phyloP scores from a whole-genome alignment of 1,284 basidiomycete species.

The Ceratobasidium sp. region DNA sequence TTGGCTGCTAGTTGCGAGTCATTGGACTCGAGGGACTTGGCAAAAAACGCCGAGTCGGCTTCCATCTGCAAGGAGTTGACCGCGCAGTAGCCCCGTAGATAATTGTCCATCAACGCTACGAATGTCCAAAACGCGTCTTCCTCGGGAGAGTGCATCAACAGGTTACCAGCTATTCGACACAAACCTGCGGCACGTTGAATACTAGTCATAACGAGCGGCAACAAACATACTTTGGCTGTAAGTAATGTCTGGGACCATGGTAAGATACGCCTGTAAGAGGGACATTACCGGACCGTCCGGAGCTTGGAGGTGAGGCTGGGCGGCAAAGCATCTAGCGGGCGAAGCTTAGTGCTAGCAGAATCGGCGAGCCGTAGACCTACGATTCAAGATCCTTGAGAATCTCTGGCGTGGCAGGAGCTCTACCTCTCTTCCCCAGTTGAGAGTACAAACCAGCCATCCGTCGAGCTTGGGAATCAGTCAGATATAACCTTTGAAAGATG shows the following conservation, averaged over 20 bases:
- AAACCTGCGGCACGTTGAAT: conserved; percentile 66
- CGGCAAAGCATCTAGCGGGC: conserved; percentile 60
- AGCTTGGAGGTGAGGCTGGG: conserved; percentile 69
- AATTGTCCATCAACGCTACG: conserved; percentile 84
- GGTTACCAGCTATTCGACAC: conserved; percentile 80
- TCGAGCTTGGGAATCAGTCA: conserved; percentile 81
- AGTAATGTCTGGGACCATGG: conserved; percentile 84
- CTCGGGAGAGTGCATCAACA: conserved; percentile 86
- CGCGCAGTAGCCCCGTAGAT: conserved; percentile 85
- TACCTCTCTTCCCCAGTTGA: conserved; percentile 72
- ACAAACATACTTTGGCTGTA: conserved; percentile 69
- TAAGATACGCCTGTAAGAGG: conserved; percentile 78
- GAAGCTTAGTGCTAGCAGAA: conserved; percentile 34
- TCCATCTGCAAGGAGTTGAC: conserved; percentile 79
- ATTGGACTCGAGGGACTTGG: conserved; percentile 76
- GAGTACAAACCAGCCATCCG: conserved; percentile 78
- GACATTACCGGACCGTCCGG: conserved; percentile 69
- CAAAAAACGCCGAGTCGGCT: conserved; percentile 84
- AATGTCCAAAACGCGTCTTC: conserved; percentile 97
- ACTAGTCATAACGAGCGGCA: conserved; percentile 42
- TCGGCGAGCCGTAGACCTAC: conserved; percentile 52
- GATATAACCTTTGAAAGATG: conserved; percentile 63
- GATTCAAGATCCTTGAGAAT: conserved; percentile 74
- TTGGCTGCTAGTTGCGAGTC: conserved; percentile 77
- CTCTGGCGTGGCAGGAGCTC: conserved; percentile 66